Evolutionary conservation across 805 yeast species (phyloP).

Genomic region (Clavispora carvajalis): DNA sequence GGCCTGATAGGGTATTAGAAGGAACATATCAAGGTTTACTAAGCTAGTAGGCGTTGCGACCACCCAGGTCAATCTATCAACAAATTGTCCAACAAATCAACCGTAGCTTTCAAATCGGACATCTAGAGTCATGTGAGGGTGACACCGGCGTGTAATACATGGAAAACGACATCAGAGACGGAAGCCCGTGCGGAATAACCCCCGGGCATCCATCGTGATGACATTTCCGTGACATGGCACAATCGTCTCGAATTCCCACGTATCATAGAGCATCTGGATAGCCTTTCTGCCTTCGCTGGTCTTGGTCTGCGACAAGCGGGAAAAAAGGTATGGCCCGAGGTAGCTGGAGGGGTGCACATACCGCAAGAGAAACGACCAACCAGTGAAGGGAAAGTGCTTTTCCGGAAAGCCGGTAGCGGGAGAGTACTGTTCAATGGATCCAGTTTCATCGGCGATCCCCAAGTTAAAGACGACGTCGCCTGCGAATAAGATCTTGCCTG

Average conservation of each 20-base stretch:
- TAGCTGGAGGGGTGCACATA: constrained; percentile 9
- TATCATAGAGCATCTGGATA: constrained; percentile 14
- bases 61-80: too few species aligned
- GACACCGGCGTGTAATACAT: too few species aligned
- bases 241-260: constrained; percentile 45
- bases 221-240: constrained; percentile 60
- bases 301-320: background rate
- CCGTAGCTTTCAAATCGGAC: too few species aligned
- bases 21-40: too few species aligned
- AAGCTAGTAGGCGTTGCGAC: too few species aligned
- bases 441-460: constrained; percentile 5
- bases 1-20: too few species aligned
- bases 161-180: background rate
- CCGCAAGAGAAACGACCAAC: constrained; percentile 11
- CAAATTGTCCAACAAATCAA: too few species aligned
- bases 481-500: constrained; percentile 7
- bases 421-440: constrained; percentile 12
- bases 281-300: constrained; percentile 19
- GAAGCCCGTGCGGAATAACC: constrained; percentile 13
- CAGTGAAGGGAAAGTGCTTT: constrained; percentile 9
- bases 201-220: constrained; percentile 35
- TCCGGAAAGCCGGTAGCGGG: constrained; percentile 10
- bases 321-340: constrained; percentile 5
- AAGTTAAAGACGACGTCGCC: constrained; percentile 13
- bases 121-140: too few species aligned